Evolutionary conservation across 805 yeast genomes (phyloP), one percentile per base, ranked within the genome.

Genomic region (Lachancea sp.): DNA sequence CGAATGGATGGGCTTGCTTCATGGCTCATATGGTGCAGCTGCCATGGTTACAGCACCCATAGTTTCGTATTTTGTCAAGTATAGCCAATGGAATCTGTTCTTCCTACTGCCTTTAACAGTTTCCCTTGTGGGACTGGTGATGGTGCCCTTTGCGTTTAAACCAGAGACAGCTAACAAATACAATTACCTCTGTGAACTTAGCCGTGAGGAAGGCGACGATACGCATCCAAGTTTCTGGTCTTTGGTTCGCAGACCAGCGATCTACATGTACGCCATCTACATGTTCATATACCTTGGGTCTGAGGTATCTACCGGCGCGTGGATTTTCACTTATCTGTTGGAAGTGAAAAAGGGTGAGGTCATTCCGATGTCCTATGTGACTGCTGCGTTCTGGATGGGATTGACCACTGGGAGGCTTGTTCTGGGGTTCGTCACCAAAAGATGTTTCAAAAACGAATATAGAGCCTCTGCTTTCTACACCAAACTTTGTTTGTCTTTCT

Each of bases 311-410:
- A 61, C 81, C 44, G 87, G 81, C 1, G 80, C 86, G 2, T 82
- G 89, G 88, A 63, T 77, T 15, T 77, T 77, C 34, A 76, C 86
- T 2, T 83, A 72, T 51, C 60, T 83, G 41, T 64, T 77, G 30
- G 72, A 70, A 19, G 72, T 77, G 38, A 71, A 83, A 42, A 60
- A 68, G 12, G 77, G 77, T 13, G 62, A 66, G 36, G 64, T 64
- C 23, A 50, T 64, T 1, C 55, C 64, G 16, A 73, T 77, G 53
- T 82, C 87, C 7, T 78, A 75, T 51, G 76, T 80, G 11, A 77
- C 82, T 0, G 72, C 86, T 4, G 80, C 84, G 12, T 81, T 72
- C 53, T 82, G 88, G 88, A 71, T 72, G 18, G 90, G 90, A 0
- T 56, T 82, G 16, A 78, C 88, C 0, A 45, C 71, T 12, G 90